Evolutionary conservation across 2,329 filamentous ascomycete species (phyloP).

Genomic region (Ophiosphaerella herpotricha): DNA sequence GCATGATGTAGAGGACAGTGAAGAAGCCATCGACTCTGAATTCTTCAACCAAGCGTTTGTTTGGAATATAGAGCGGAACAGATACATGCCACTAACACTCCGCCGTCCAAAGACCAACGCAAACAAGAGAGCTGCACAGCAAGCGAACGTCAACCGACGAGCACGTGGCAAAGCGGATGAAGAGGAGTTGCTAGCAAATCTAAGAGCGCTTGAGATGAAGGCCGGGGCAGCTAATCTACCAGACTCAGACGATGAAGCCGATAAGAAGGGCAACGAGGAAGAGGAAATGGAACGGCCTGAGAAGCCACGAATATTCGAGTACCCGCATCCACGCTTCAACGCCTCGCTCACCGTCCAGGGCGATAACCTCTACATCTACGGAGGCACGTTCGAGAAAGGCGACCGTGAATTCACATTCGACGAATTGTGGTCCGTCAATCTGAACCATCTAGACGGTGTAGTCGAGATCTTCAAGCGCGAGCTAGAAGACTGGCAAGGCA

Average conservation of each 20-base stretch:
- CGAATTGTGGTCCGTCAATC: conserved; percentile 88
- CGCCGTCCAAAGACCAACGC: conserved; percentile 72
- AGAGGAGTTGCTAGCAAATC: conserved; percentile 83
- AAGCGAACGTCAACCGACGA: conserved; percentile 49
- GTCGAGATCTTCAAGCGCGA: conserved; percentile 88
- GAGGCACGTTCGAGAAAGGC: conserved; percentile 92
- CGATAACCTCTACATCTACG: conserved; percentile 91
- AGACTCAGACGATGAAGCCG: conserved; percentile 37
- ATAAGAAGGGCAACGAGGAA: conserved; percentile 39
- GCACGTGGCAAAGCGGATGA: conserved; percentile 88
- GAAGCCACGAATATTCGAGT: conserved; percentile 71
- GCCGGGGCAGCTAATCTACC: conserved; percentile 59
- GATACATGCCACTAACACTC: conserved; percentile 84
- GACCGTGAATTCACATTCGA: conserved; percentile 96
- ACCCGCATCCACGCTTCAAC: conserved; percentile 91
- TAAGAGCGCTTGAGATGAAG: conserved; percentile 82
- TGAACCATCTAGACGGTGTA: conserved; percentile 94
- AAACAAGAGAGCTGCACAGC: conserved; percentile 59
- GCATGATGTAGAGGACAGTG: conserved; percentile 86
- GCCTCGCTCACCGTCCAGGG: conserved; percentile 88
- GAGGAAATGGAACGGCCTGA: conserved; percentile 59
- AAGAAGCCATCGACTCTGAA: conserved; percentile 95
- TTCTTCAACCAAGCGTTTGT: conserved; percentile 93
- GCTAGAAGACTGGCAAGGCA: conserved; percentile 78
- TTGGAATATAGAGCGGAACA: conserved; percentile 94